These are phyloP conservation scores for Pseudocercospora crystallina DNA, from an alignment of 2,329 filamentous ascomycete species.

Conservation along the genomic window DNA sequence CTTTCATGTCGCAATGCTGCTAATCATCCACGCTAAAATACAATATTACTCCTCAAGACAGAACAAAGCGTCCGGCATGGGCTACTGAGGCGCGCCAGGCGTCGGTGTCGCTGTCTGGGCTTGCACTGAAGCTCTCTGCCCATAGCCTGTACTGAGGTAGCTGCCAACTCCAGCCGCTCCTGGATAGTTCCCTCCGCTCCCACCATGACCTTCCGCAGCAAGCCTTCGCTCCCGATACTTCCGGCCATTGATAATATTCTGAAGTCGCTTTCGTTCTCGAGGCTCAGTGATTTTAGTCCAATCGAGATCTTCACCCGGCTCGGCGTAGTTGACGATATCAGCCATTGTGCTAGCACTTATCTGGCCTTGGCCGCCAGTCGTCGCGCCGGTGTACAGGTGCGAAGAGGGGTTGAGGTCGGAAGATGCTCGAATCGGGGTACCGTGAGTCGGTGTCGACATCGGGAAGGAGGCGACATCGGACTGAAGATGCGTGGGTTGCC, in stretches of 20 bases:
- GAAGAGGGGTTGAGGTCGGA: constrained; percentile 31
- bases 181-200: constrained; percentile 37
- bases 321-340: constrained; percentile 39
- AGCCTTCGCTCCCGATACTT: constrained; percentile 40
- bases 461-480: constrained; percentile 34
- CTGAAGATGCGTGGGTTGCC: constrained; percentile 29
- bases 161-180: constrained; percentile 33
- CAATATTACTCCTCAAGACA: no score
- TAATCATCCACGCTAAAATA: no score
- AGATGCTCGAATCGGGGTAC: constrained; percentile 15
- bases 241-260: constrained; percentile 42
- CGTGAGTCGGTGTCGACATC: constrained; percentile 19
- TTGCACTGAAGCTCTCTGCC: constrained; percentile 15
- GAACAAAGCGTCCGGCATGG: no score
- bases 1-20: no score
- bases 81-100: neutral
- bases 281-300: constrained; percentile 41
- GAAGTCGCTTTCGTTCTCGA: constrained; percentile 38
- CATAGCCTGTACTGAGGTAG: constrained; percentile 30
- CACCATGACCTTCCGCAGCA: constrained; percentile 36
- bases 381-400: constrained; percentile 37
- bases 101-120: neutral
- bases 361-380: constrained; percentile 34
- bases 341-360: constrained; percentile 35
- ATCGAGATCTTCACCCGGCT: constrained; percentile 41